These are phyloP conservation scores for Dillenia suffruticosa DNA, from an alignment of 164 flowering plant genomes.

Conservation along the genomic window DNA sequence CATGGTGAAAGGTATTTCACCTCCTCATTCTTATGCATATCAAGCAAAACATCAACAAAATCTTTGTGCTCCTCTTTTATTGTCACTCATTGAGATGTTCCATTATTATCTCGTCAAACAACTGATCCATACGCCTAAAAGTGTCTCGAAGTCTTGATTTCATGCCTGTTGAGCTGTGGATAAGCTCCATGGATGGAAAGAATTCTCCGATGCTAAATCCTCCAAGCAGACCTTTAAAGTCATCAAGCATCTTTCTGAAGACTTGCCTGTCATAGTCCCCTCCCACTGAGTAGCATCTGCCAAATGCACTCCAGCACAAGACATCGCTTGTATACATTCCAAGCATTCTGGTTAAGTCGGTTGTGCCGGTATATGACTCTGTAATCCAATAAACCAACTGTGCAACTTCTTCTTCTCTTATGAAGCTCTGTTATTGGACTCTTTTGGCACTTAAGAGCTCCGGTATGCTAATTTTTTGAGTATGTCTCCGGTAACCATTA, in stretches of 20 bases:
- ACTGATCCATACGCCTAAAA: constrained; percentile 29
- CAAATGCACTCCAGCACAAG: constrained; percentile 39
- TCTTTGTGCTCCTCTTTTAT: constrained; percentile 30
- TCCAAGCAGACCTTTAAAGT: constrained; percentile 47
- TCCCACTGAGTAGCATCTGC: constrained; percentile 36
- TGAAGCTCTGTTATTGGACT: constrained; percentile 35
- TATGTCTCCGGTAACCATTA: constrained; percentile 55
- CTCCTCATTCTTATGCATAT: constrained; percentile 23
- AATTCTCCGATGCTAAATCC: constrained; percentile 53
- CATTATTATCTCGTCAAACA: constrained; percentile 36
- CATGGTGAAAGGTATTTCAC: constrained; percentile 35
- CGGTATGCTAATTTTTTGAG: constrained; percentile 39
- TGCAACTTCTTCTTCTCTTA: constrained; percentile 53
- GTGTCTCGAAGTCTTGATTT: constrained; percentile 28
- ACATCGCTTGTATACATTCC: constrained; percentile 35
- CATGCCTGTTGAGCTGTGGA: constrained; percentile 40
- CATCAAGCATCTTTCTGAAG: constrained; percentile 45
- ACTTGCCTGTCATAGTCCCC: constrained; percentile 43
- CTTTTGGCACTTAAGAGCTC: constrained; percentile 43
- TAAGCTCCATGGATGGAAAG: constrained; percentile 53
- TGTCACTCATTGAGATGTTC: constrained; percentile 31
- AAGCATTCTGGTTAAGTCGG: constrained; percentile 30
- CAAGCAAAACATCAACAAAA: constrained; percentile 51
- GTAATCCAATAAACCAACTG: constrained; percentile 27
- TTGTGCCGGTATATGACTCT: constrained; percentile 16